These are phyloP conservation scores for Phanerodontia chrysosporium DNA, from an alignment of 768 basidiomycete genomes.

Conservation along the genomic window DNA sequence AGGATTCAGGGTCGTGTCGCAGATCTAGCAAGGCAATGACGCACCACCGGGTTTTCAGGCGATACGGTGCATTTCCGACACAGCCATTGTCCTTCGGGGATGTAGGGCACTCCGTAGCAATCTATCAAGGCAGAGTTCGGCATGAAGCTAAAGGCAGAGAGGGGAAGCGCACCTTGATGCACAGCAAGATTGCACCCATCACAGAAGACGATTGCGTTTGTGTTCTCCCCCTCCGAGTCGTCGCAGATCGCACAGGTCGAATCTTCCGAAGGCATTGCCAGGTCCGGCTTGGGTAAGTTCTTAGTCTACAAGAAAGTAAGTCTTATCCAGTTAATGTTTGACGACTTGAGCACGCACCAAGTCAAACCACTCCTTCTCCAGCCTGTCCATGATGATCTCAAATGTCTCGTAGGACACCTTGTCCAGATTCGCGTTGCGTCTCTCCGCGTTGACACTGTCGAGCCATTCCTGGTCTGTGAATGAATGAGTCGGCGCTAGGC, in stretches of 20 bases:
- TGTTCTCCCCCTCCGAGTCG: constrained; percentile 97
- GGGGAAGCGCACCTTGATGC: constrained; percentile 76
- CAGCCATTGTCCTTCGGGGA: constrained; percentile 99
- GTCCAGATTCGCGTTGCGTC: constrained; percentile 71
- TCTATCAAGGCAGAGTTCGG: constrained; percentile 43
- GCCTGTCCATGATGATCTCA: constrained; percentile 93
- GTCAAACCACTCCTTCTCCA: constrained; percentile 99
- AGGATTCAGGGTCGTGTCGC: neutral
- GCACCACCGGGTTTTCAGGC: constrained; percentile 91
- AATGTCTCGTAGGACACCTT: constrained; percentile 80
- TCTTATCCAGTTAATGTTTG: neutral
- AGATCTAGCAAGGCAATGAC: constrained; percentile 24
- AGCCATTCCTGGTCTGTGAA: constrained; percentile 91
- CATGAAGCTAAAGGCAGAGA: neutral
- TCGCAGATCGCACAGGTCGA: constrained; percentile 97
- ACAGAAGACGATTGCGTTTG: constrained; percentile 98
- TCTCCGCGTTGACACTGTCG: constrained; percentile 74
- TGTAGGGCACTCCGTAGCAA: constrained; percentile 98
- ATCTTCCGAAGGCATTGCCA: constrained; percentile 89
- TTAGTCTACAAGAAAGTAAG: constrained; percentile 63
- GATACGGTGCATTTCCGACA: constrained; percentile 98
- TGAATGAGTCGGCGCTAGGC: neutral
- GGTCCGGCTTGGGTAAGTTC: constrained; percentile 84
- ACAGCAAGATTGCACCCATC: constrained; percentile 98
- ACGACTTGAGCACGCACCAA: constrained; percentile 49